phyloP scores from a whole-genome alignment of 305 asterid species.

The Solanum hybrid region DNA sequence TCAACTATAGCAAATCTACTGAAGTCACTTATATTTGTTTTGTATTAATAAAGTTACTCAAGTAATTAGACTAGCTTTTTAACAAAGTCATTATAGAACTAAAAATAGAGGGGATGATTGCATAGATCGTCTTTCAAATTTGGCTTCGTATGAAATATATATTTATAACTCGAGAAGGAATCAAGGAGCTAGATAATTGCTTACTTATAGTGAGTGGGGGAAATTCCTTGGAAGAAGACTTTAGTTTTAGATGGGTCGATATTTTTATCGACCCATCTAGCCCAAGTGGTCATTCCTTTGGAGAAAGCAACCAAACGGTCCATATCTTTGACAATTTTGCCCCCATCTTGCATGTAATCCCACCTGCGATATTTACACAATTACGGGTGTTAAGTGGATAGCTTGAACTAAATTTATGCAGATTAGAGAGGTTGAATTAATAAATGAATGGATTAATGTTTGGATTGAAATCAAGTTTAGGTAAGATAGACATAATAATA shows the following conservation, averaged over 20 bases:
- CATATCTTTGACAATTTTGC: conserved; percentile 15
- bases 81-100: neutral
- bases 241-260: conserved; percentile 11
- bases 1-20: neutral
- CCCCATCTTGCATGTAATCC: conserved; percentile 19
- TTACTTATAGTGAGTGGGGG: conserved; percentile 21
- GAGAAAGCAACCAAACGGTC: conserved; percentile 17
- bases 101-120: neutral
- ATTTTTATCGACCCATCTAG: conserved; percentile 17
- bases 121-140: no score
- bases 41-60: neutral
- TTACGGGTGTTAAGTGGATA: neutral
- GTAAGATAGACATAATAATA: neutral
- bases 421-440: neutral
- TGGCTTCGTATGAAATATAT: neutral
- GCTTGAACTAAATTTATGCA: neutral
- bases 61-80: no score
- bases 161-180: neutral
- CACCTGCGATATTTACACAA: conserved; percentile 8
- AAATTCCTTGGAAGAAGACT: conserved; percentile 22
- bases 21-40: neutral
- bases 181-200: neutral
- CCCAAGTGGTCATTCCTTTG: conserved; percentile 24
- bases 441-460: neutral
- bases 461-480: neutral